These are phyloP conservation scores for Fusarium torreyae DNA, from an alignment of 2,329 filamentous ascomycete genomes.

Conservation along the genomic window DNA sequence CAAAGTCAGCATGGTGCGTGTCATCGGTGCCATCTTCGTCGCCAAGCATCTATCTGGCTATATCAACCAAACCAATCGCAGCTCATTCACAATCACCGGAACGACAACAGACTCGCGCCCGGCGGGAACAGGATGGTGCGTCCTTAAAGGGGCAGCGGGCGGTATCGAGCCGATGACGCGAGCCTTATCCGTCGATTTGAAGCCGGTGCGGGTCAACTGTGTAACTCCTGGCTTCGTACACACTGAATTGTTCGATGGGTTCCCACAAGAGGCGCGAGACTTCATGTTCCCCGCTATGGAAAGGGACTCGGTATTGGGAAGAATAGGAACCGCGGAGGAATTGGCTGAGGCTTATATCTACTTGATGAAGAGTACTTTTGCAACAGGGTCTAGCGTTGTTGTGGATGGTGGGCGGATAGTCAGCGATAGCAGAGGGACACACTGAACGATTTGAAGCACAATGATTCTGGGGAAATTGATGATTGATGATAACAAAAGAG, in stretches of 20 bases:
- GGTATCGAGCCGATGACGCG: background rate
- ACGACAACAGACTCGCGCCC: background rate
- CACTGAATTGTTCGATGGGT: background rate
- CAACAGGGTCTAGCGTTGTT: constrained; percentile 3
- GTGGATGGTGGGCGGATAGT: background rate
- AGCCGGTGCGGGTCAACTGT: background rate
- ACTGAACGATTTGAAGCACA: no score
- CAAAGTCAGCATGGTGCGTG: background rate
- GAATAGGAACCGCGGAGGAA: background rate
- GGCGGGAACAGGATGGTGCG: background rate
- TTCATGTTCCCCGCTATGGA: background rate
- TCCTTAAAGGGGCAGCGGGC: accelerated
- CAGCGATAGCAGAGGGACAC: background rate
- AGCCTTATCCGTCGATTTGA: background rate
- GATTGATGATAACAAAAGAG: no score
- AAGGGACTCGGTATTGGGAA: background rate
- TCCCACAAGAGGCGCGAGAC: background rate
- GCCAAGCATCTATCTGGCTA: background rate
- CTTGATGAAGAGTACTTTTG: constrained; percentile 12
- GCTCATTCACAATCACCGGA: background rate
- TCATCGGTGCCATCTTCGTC: background rate
- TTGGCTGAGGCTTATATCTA: background rate
- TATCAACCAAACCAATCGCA: background rate
- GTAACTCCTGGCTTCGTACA: background rate
- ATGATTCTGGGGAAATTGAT: no score